Evolutionary conservation across 108 stramenopile genomes (phyloP), one percentile per base, ranked within the genome.

Genomic region (Nitzschia sp.): DNA sequence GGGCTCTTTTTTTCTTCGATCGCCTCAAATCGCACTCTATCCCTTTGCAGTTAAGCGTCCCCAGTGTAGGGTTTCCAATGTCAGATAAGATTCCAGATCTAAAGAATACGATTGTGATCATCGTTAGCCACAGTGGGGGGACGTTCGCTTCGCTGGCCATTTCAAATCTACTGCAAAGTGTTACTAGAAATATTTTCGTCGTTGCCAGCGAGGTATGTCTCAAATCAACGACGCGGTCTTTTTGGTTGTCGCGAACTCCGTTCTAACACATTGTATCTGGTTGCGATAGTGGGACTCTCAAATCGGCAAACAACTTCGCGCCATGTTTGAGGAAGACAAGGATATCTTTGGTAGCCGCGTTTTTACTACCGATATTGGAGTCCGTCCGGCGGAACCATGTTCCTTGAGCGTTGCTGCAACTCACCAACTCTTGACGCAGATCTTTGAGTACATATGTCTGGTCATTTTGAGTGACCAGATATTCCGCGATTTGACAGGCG

Each of bases 331-430:
- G 23, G 35, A 29, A 16, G 60, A 62, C 2, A 46, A 59, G 3
- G 58, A 46, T 32, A 36, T 70, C 13, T 67, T 82, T 35, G 65
- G 53, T 19, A 66, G 68, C 23, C 76, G 88, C 6, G 80, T 86
- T 19, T 89, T 89, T 58, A 69, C 83, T 13, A 89, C 88, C 0
- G 83, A 84, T 27, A 72, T 86, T 54, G 88, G 88, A 1, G 73
- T 89, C 3, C 63, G 85, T n/a, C 85, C 88, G n/a, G 88, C 88
- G 25, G 88, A 89, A 63, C 88, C 88, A 5, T 86, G 88, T 69
- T 86, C 83, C 0, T 63, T 89, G 1, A 67, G 75, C 45, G 88
- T 89, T 27, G 85, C 68, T 30, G 85, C 84, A 11, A 90, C 85
- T 1, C 89, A 90, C 26, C 84, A 85, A 50, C 74, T 90, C 3